Evolutionary conservation across 768 basidiomycete species (phyloP), one percentile per base, ranked within the genome.

Genomic region (Tephrocybe sp.): DNA sequence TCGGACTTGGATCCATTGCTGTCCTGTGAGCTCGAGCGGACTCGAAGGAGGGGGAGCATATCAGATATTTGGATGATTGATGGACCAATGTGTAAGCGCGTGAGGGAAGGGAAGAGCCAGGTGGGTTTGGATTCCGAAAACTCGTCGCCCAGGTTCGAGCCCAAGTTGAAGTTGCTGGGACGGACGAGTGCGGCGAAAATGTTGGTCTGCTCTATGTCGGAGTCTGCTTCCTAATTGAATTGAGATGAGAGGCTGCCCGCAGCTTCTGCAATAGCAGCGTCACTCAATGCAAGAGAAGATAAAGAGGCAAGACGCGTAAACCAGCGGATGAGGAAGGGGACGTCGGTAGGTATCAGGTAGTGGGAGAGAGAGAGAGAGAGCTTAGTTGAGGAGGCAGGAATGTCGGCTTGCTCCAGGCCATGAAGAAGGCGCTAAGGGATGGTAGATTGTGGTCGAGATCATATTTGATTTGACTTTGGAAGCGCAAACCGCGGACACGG

Each of bases 31-130:
- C 4, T 7, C 7, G 26, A 26, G 35, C 61, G 59, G 12, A 55
- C 57, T n/a, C 59, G 56, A 5, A 53, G 60, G n/a, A 67, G 58
- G 3, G 56, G 46, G 17, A 65, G 50, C 0, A 64, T 49, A 22
- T 63, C 57, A 10, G 17, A 34, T 11, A 64, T 31, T 16, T 45
- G 51, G 12, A 60, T 30, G 7, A 47, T 39, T 12, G 65, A 59
- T 19, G 66, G 31, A 7, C 26, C 34, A 39, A 57, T 51, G 17
- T 48, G 52, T 4, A 69, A 44, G 13, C 60, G 54, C 22, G 58
- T 60, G 17, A 69, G 47, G 8, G 60, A 57, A 2, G 66, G 63
- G 44, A 64, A 68, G 30, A 69, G 60, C 65, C 63, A 68, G 3
- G 26, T 26, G 4, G 7, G 26, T 26, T 7, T 26, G n/a, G n/a